Evolutionary conservation across 495 filamentous ascomycete genomes (phyloP), one percentile per base, ranked within the genome.

Genomic region (Aspergillus diversus): DNA sequence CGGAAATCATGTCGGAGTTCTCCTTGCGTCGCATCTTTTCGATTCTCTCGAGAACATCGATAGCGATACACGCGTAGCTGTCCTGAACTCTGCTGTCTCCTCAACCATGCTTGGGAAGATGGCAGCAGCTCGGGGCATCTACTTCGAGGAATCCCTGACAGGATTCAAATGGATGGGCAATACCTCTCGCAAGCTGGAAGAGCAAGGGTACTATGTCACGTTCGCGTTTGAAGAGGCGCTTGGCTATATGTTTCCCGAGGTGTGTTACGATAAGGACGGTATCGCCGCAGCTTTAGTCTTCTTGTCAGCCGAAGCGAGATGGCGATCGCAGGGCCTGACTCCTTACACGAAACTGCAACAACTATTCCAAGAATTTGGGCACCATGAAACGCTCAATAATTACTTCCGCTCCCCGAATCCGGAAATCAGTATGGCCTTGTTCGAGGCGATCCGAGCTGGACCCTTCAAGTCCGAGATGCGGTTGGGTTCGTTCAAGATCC

Each of bases 101-200:
- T 86, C 85, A 3, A 79, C 82, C 15, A 90, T 90, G 89, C 80
- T 92, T 5, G 70, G 76, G 11, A 76, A 80, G 27, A 86, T 90
- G 75, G 87, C 87, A 6, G 62, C 69, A 46, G 71, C 77, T 27
- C 82, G 83, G 66, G 84, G 83, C 5, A 84, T 89, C 56, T 69
- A 77, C 37, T 88, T 84, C 65, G 73, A 80, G 47, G 88, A 91
- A 66, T 89, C 89, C 5, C 76, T 92, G 15, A 92, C 89, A 0
- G 89, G 89, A 4, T 92, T 92, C 75, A 92, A 92, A 71, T 92
- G 89, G 89, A 82, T 92, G 75, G 83, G 78, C 0, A 83, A 83
- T 50, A 75, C 76, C 17, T 73, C 79, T 8, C 74, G 78, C 17
- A 75, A 78, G 3, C 61, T 83, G 5, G 72, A 79, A 64, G 66